phyloP scores from a whole-genome alignment of 2,329 filamentous ascomycete species.

The Xylariaceae sp. region DNA sequence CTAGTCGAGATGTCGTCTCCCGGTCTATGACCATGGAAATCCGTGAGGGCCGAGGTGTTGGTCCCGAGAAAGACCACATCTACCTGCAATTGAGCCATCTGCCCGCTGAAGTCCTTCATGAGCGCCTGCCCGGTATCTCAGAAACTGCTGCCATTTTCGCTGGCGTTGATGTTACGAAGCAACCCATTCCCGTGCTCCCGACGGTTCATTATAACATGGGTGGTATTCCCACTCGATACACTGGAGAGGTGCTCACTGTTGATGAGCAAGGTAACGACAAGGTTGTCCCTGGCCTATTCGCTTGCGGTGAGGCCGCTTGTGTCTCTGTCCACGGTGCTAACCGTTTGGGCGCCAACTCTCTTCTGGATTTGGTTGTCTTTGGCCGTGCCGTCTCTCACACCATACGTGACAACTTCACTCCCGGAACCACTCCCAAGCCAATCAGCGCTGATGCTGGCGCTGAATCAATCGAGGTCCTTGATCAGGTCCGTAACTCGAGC shows the following conservation, averaged over 20 bases:
- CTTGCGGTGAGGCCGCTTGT: conserved; percentile 95
- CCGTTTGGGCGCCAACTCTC: conserved; percentile 96
- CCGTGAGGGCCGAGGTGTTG: conserved; percentile 94
- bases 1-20: conserved; percentile 93
- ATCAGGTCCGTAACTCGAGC: conserved; percentile 82
- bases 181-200: conserved; percentile 94
- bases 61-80: conserved; percentile 97
- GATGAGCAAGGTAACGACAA: conserved; percentile 88
- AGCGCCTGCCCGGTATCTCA: conserved; percentile 97
- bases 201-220: conserved; percentile 99
- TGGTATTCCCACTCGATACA: conserved; percentile 97
- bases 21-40: conserved; percentile 99
- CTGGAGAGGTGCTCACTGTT: conserved; percentile 90
- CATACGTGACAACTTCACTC: conserved; percentile 91
- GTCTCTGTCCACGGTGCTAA: conserved; percentile 99
- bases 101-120: conserved; percentile 88
- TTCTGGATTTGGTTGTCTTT: conserved; percentile 96
- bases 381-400: conserved; percentile 97
- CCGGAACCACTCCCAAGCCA: conserved; percentile 80
- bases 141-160: conserved; percentile 98
- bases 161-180: conserved; percentile 95
- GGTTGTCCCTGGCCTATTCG: conserved; percentile 92
- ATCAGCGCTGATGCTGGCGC: conserved; percentile 86
- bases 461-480: conserved; percentile 83
- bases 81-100: conserved; percentile 97